These are phyloP conservation scores for Albifimbria verrucaria DNA, from an alignment of 2,329 filamentous ascomycete genomes.

Conservation along the genomic window DNA sequence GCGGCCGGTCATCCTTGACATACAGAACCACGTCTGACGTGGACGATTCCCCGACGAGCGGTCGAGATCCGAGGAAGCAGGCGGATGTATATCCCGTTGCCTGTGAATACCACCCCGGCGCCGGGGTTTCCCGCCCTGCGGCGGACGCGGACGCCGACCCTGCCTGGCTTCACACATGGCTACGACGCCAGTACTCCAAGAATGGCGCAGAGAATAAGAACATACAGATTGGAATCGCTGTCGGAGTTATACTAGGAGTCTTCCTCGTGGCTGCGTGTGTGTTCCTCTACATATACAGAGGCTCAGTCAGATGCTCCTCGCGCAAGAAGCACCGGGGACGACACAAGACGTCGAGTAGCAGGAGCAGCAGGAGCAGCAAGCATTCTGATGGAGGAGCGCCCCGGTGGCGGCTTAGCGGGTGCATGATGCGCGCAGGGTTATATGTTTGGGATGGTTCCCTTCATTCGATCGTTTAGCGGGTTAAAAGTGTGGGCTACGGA, in stretches of 20 bases:
- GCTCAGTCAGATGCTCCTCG: constrained; percentile 30
- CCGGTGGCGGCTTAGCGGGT: constrained; percentile 4
- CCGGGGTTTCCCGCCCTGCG: constrained; percentile 5
- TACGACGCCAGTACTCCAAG: constrained; percentile 22
- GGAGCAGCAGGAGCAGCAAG: constrained; percentile 31
- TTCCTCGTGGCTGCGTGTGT: constrained; percentile 33
- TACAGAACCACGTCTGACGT: constrained; percentile 2
- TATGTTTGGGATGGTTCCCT: too few relatives aligned
- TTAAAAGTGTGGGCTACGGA: too few relatives aligned
- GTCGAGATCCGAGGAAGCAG: background rate
- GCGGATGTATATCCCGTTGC: constrained; percentile 29
- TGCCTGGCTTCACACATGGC: constrained; percentile 1
- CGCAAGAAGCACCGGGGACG: constrained; percentile 19
- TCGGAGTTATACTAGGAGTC: constrained; percentile 36
- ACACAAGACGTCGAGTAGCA: constrained; percentile 23
- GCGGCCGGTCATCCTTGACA: too few relatives aligned
- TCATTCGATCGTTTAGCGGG: too few relatives aligned
- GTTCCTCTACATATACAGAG: constrained; percentile 38
- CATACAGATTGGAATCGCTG: constrained; percentile 39
- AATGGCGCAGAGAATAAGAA: constrained; percentile 30
- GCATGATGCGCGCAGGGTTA: too few relatives aligned
- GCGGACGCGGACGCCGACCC: constrained; percentile 8
- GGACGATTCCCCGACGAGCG: background rate
- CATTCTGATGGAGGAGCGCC: constrained; percentile 20
- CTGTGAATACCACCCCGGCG: constrained; percentile 9